These are phyloP conservation scores for Ceriops tagal DNA, from an alignment of 345 rosid genomes.

Conservation along the genomic window DNA sequence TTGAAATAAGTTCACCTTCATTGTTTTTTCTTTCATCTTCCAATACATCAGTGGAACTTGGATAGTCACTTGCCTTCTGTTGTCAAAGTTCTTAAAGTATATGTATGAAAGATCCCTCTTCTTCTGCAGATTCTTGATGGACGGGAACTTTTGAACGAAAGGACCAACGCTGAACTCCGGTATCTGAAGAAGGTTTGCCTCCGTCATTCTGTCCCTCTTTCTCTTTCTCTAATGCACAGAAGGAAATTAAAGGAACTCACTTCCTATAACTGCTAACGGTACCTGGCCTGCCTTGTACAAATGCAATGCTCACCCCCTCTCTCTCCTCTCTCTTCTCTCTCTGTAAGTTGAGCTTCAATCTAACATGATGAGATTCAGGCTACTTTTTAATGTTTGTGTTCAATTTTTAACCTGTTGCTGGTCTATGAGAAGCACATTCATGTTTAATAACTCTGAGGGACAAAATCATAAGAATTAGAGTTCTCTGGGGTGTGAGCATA, in stretches of 20 bases:
- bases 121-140: constrained; percentile 68
- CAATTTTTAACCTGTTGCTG: too few relatives aligned
- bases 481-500: background rate
- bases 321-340: too few relatives aligned
- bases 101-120: background rate
- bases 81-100: background rate
- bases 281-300: too few relatives aligned
- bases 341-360: too few relatives aligned
- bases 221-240: background rate
- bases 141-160: constrained; percentile 68
- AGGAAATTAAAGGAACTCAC: background rate
- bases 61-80: too few relatives aligned
- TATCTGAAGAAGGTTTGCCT: constrained; percentile 57
- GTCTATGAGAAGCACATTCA: background rate
- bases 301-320: too few relatives aligned
- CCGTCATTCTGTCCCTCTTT: background rate
- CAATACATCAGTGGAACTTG: too few relatives aligned
- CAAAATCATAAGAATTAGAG: background rate
- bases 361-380: too few relatives aligned
- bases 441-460: background rate
- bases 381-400: too few relatives aligned
- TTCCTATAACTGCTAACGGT: background rate
- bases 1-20: too few relatives aligned
- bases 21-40: too few relatives aligned
- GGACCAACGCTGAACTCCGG: constrained; percentile 60